Evolutionary conservation across 2,329 filamentous ascomycete genomes (phyloP).

Genomic region (Cladobotryum protrusum): DNA sequence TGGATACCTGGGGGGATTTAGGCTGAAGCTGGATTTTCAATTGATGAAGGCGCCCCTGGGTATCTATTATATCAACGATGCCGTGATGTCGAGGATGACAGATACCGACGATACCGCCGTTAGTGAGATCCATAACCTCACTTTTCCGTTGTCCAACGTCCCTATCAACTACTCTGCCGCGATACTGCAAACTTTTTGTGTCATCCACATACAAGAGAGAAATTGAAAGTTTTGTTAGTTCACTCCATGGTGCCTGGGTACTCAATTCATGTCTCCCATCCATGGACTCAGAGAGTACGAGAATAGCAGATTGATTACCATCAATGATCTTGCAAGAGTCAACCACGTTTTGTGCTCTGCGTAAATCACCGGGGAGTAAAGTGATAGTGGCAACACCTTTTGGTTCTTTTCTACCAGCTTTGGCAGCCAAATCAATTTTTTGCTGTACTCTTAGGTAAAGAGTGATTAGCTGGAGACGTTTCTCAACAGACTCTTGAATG

Average conservation of each 20-base stretch:
- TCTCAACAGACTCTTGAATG: conserved; percentile 63
- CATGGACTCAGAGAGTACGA: conserved; percentile 61
- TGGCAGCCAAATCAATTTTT: conserved; percentile 22
- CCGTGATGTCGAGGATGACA: conserved; percentile 54
- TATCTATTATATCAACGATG: conserved; percentile 60
- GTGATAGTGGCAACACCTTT: conserved; percentile 19
- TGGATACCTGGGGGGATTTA: conserved; percentile 53
- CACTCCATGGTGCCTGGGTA: conserved; percentile 70
- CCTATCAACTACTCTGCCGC: conserved; percentile 45
- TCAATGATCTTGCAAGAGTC: conserved; percentile 69
- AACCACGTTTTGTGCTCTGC: conserved; percentile 59
- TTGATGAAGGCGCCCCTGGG: conserved; percentile 56
- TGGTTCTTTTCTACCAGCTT: conserved; percentile 16
- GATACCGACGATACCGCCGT: conserved; percentile 46
- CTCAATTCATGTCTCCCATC: conserved; percentile 61
- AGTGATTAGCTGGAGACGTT: conserved; percentile 60
- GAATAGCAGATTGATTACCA: conserved; percentile 59
- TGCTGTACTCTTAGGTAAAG: conserved; percentile 47
- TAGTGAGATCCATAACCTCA: conserved; percentile 39
- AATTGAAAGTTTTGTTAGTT: conserved; percentile 59
- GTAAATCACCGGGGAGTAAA: conserved; percentile 39
- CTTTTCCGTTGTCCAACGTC: conserved; percentile 43
- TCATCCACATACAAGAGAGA: conserved; percentile 56
- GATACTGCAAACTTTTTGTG: conserved; percentile 52
- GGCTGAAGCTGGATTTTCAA: conserved; percentile 63